A percentile compares a stretch with the other conserved stretches of the same genome.
phyloP scores from a whole-genome alignment of 2,329 filamentous ascomycete species.

The Cladosporium sp. region DNA sequence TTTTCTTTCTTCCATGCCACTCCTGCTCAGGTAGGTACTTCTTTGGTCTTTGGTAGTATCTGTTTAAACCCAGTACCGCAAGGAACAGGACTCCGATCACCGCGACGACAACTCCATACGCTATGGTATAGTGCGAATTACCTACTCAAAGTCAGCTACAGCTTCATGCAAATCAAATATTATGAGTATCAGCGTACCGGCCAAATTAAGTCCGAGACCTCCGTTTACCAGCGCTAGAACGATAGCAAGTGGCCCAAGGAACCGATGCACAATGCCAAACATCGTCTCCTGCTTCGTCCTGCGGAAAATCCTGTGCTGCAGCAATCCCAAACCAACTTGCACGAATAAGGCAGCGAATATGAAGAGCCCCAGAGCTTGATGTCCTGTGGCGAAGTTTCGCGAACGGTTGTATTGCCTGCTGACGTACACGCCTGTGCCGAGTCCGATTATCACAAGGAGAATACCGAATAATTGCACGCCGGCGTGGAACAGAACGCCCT shows the following conservation, averaged over 20 bases:
- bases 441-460: constrained; percentile 39
- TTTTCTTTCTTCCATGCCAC: not conserved
- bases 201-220: constrained; percentile 61
- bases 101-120: constrained; percentile 4
- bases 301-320: constrained; percentile 58
- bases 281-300: constrained; percentile 44
- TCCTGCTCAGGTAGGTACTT: constrained; percentile 10
- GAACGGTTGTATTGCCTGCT: constrained; percentile 36
- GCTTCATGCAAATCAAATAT: not conserved
- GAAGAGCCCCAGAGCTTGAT: constrained; percentile 62
- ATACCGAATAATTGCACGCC: constrained; percentile 40
- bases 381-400: constrained; percentile 33
- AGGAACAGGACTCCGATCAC: constrained; percentile 5
- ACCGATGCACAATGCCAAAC: constrained; percentile 58
- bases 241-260: constrained; percentile 58
- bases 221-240: constrained; percentile 58
- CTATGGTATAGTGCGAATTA: not conserved
- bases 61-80: not conserved
- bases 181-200: constrained; percentile 40
- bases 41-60: constrained; percentile 1
- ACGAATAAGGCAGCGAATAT: constrained; percentile 53
- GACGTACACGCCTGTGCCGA: constrained; percentile 44
- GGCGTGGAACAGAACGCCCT: constrained; percentile 41
- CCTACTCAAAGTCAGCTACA: not conserved
- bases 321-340: constrained; percentile 56